A percentile compares a stretch with the other conserved stretches of the same genome.
Conservation (phyloP, 179 eudicot species). For the Carnegiea gigantea region DNA sequence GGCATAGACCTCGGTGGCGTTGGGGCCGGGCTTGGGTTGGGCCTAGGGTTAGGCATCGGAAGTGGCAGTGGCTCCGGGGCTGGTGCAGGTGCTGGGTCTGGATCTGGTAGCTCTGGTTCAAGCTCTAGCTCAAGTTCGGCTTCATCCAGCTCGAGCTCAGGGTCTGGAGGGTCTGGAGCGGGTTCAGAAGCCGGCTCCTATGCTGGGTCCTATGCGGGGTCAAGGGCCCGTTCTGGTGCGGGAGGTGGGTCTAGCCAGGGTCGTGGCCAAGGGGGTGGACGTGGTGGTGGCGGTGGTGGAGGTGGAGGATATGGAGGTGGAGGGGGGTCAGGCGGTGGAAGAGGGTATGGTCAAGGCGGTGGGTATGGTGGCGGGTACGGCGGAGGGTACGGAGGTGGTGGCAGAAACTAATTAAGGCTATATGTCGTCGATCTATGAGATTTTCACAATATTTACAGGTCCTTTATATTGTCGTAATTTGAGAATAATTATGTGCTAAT, state of each 20-base stretch:
- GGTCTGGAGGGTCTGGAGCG: conserved; percentile 43
- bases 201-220: conserved; percentile 56
- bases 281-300: conserved; percentile 19
- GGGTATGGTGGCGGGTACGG: conserved; percentile 17
- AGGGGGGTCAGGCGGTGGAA: conserved; percentile 10
- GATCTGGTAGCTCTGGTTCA: conserved; percentile 48
- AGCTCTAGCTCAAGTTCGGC: conserved; percentile 48
- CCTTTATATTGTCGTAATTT: background rate
- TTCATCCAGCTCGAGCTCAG: conserved; percentile 33
- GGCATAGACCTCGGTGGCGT: conserved; percentile 49
- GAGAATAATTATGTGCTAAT: background rate
- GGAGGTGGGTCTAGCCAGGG: conserved; percentile 15
- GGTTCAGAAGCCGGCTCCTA: conserved; percentile 39
- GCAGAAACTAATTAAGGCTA: background rate
- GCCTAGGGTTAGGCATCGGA: conserved; percentile 56
- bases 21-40: conserved; percentile 46
- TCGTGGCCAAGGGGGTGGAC: conserved; percentile 21
- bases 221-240: conserved; percentile 46
- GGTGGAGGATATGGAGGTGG: conserved; percentile 41
- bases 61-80: conserved; percentile 54
- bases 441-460: background rate
- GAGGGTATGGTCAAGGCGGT: conserved; percentile 26
- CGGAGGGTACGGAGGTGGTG: background rate
- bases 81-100: conserved; percentile 54
- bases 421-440: background rate